Percentiles rank a stretch among this genome's conserved stretches.
These are phyloP conservation scores for Colletotrichum tamarilloi DNA, from an alignment of 2,329 filamentous ascomycete genomes.

Conservation along the genomic window DNA sequence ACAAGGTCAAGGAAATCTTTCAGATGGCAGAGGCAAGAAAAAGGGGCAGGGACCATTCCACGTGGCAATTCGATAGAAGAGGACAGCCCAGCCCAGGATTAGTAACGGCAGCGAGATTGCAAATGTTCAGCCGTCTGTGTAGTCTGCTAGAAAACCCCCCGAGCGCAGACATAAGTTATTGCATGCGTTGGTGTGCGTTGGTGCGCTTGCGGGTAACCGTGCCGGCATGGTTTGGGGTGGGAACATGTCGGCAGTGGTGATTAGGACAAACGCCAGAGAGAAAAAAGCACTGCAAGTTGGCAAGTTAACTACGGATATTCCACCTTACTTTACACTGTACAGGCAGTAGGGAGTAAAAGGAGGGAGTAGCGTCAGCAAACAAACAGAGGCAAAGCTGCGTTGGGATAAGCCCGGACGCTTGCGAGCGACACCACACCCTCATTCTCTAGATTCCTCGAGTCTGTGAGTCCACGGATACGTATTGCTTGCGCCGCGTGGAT, in stretches of 20 bases:
- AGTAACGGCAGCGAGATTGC: slow-evolving; percentile 5
- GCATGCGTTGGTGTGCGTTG: neutral
- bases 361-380: neutral
- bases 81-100: neutral
- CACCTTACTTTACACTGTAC: neutral
- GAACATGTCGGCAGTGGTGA: slow-evolving; percentile 1
- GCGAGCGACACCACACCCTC: neutral
- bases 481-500: neutral
- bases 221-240: neutral
- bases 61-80: slow-evolving; percentile 1
- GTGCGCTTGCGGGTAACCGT: neutral
- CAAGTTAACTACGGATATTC: neutral
- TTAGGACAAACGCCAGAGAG: slow-evolving; percentile 13
- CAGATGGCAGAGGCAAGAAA: neutral
- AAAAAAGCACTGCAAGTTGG: neutral
- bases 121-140: slow-evolving; percentile 1
- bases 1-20: neutral
- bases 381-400: neutral
- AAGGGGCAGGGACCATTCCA: neutral
- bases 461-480: neutral
- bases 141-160: neutral
- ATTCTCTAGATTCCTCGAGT: neutral
- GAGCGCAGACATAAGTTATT: neutral
- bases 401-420: neutral
- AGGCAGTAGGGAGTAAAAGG: neutral